Percentiles rank a stretch among this genome's conserved stretches.
phyloP scores from a whole-genome alignment of 345 rosid genomes.

The Stellera chamaejasme region DNA sequence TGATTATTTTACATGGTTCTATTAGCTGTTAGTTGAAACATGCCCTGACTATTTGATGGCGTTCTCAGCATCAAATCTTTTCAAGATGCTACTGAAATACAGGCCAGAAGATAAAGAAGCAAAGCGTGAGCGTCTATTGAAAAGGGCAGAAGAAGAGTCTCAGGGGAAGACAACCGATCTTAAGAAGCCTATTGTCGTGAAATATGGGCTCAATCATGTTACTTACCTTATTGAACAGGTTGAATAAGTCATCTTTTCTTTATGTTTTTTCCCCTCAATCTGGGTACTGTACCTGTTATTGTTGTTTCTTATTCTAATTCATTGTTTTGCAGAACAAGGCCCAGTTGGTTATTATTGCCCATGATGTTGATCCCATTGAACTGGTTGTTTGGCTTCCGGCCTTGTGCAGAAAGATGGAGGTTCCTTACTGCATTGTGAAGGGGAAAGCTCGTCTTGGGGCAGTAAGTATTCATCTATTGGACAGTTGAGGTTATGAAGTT shows the following conservation, averaged over 20 bases:
- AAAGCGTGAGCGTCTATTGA: slow-evolving; percentile 51
- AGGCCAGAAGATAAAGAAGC: slow-evolving; percentile 63
- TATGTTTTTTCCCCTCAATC: too few relatives aligned
- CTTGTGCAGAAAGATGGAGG: slow-evolving; percentile 83
- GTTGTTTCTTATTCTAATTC: too few relatives aligned
- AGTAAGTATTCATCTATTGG: slow-evolving; percentile 14
- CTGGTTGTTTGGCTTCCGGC: slow-evolving; percentile 86
- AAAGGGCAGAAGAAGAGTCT: slow-evolving; percentile 55
- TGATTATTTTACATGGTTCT: background rate
- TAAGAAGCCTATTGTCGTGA: slow-evolving; percentile 64
- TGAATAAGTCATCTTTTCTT: too few relatives aligned
- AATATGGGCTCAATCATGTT: slow-evolving; percentile 67
- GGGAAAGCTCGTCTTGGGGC: slow-evolving; percentile 74
- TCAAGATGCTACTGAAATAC: slow-evolving; percentile 63
- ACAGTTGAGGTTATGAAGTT: background rate
- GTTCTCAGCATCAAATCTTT: slow-evolving; percentile 42
- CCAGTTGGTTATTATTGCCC: slow-evolving; percentile 72
- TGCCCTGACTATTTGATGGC: too few relatives aligned
- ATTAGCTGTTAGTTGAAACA: background rate
- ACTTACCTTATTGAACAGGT: slow-evolving; percentile 79
- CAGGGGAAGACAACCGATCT: slow-evolving; percentile 49
- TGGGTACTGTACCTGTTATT: too few relatives aligned
- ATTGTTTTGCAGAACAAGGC: slow-evolving; percentile 51
- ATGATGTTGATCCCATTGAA: slow-evolving; percentile 84
- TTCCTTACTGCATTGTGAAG: slow-evolving; percentile 78